These are phyloP conservation scores for Penicillium bialowiezense DNA, from an alignment of 495 filamentous ascomycete species.

Conservation along the genomic window DNA sequence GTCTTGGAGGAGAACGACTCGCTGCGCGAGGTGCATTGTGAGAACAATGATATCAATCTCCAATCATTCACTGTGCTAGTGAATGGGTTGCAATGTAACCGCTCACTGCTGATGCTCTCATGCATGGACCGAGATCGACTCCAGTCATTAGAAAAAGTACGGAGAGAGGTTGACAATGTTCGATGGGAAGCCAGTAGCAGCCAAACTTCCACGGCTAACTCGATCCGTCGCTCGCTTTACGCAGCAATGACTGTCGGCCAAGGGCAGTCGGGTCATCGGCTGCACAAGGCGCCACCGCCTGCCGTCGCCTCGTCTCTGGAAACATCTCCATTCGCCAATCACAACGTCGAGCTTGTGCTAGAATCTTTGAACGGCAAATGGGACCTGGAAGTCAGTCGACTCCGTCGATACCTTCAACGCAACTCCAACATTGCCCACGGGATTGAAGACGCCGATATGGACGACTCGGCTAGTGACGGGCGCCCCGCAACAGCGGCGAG, in stretches of 20 bases:
- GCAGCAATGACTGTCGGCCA: slow-evolving; percentile 37
- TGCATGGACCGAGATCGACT: slow-evolving; percentile 61
- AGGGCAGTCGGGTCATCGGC: slow-evolving; percentile 28
- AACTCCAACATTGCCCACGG: slow-evolving; percentile 59
- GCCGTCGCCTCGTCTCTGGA: slow-evolving; percentile 22
- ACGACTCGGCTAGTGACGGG: slow-evolving; percentile 37
- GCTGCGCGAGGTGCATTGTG: slow-evolving; percentile 69
- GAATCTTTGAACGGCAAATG: slow-evolving; percentile 58
- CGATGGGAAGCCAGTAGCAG: slow-evolving; percentile 35
- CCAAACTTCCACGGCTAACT: slow-evolving; percentile 34
- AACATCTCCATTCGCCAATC: slow-evolving; percentile 31
- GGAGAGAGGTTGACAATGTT: slow-evolving; percentile 55
- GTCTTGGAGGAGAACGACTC: slow-evolving; percentile 65
- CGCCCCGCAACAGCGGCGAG: slow-evolving; percentile 39
- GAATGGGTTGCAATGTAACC: slow-evolving; percentile 67
- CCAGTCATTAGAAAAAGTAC: slow-evolving; percentile 61
- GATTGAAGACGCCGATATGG: slow-evolving; percentile 21
- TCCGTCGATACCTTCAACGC: slow-evolving; percentile 57
- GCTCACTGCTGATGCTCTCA: slow-evolving; percentile 62
- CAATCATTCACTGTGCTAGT: slow-evolving; percentile 76
- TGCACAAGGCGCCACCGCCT: slow-evolving; percentile 31
- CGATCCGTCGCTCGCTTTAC: slow-evolving; percentile 47
- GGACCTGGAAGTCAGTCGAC: slow-evolving; percentile 55
- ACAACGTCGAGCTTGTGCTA: slow-evolving; percentile 54
- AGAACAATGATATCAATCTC: slow-evolving; percentile 75